Evolutionary conservation across 805 yeast species (phyloP).

Genomic region (Yarrowia divulgata): DNA sequence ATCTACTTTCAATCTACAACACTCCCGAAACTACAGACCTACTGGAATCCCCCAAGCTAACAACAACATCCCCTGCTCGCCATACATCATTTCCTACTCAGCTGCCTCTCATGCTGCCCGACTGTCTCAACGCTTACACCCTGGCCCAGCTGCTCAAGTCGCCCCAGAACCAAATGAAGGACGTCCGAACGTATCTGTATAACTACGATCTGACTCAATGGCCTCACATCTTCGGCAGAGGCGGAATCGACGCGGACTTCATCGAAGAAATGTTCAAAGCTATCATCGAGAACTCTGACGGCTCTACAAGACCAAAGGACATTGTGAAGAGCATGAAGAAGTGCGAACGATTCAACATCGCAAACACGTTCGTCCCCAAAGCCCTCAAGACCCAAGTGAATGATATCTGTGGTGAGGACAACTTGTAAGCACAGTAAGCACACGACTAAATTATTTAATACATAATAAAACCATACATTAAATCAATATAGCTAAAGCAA

Average conservation of each 20-base stretch:
- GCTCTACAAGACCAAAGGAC: not conserved
- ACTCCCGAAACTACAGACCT: not conserved
- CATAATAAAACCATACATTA: constrained; percentile 21
- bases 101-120: constrained; percentile 39
- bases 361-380: constrained; percentile 37
- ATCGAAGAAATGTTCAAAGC: constrained; percentile 44
- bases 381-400: constrained; percentile 6
- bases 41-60: constrained; percentile 1
- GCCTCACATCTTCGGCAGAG: constrained; percentile 36
- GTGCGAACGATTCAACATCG: constrained; percentile 39
- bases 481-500: constrained; percentile 24
- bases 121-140: constrained; percentile 39
- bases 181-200: constrained; percentile 41
- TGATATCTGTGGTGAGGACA: not conserved
- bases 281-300: constrained; percentile 20
- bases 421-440: no score
- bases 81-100: constrained; percentile 26
- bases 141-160: constrained; percentile 43
- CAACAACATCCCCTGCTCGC: not conserved
- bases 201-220: constrained; percentile 35
- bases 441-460: not conserved
- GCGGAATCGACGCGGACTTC: constrained; percentile 45
- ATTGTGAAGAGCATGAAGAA: constrained; percentile 30
- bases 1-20: constrained; percentile 17
- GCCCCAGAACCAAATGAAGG: constrained; percentile 40